phyloP scores from a whole-genome alignment of 2,329 filamentous ascomycete genomes.

The Fusarium nurragi region DNA sequence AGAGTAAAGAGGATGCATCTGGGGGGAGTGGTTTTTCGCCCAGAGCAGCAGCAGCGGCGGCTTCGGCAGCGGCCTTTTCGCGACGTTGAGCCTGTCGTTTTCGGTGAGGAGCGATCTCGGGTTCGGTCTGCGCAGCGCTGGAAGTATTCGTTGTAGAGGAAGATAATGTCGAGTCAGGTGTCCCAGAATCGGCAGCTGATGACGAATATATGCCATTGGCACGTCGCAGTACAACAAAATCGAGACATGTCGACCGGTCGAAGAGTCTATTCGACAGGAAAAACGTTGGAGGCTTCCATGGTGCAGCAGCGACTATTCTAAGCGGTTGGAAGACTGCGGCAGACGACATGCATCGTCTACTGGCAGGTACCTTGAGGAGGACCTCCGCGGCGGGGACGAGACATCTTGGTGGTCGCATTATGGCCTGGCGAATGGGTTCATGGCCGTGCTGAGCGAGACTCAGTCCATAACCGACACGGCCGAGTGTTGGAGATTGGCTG shows the following conservation, averaged over 20 bases:
- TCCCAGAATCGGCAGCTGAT: constrained; percentile 31
- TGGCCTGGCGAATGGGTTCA: constrained; percentile 46
- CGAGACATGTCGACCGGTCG: constrained; percentile 51
- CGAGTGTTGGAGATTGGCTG: neutral
- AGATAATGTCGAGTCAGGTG: constrained; percentile 30
- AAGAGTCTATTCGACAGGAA: constrained; percentile 51
- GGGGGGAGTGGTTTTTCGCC: constrained; percentile 52
- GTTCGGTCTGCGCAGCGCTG: constrained; percentile 34
- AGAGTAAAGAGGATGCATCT: constrained; percentile 65
- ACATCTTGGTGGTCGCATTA: constrained; percentile 49
- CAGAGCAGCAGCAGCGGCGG: constrained; percentile 28
- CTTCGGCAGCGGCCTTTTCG: constrained; percentile 37
- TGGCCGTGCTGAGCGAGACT: constrained; percentile 40
- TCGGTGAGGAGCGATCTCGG: constrained; percentile 48
- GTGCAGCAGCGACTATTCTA: constrained; percentile 32
- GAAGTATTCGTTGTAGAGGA: constrained; percentile 28
- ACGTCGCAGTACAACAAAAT: constrained; percentile 46
- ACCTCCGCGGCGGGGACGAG: constrained; percentile 46
- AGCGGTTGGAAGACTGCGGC: constrained; percentile 40
- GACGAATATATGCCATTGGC: constrained; percentile 45
- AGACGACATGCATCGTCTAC: constrained; percentile 47
- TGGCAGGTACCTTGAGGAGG: constrained; percentile 35
- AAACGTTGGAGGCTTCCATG: constrained; percentile 41
- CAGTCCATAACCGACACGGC: constrained; percentile 42
- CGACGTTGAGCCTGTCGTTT: constrained; percentile 47